A percentile compares a stretch with the other conserved stretches of the same genome.
Conservation (phyloP, 2,329 filamentous ascomycete genomes). For the Sclerotinia spermophila region DNA sequence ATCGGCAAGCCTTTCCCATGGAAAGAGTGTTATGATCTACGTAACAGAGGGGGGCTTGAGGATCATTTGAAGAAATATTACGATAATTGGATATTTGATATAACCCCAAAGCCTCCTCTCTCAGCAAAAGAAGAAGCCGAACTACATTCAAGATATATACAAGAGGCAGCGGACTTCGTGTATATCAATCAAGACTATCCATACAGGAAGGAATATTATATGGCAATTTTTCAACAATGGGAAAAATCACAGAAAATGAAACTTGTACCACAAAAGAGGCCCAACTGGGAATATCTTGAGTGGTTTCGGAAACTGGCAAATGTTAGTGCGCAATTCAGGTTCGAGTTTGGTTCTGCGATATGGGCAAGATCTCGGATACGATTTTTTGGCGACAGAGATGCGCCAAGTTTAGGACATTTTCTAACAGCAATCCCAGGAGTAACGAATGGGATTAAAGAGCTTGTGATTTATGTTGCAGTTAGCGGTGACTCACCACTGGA, state of each 20-base stretch:
- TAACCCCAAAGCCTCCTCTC: rapidly evolving
- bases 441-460: neutral
- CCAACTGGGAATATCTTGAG: neutral
- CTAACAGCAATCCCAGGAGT: neutral
- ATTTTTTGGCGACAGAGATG: rapidly evolving
- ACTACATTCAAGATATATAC: rapidly evolving
- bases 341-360: neutral
- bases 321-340: neutral
- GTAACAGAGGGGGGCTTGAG: neutral
- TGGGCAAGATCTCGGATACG: neutral
- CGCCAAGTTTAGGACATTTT: neutral
- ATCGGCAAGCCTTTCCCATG: rapidly evolving
- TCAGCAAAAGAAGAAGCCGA: neutral
- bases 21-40: rapidly evolving
- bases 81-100: too few relatives aligned
- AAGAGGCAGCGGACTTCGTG: neutral
- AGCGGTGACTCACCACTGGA: rapidly evolving
- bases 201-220: neutral
- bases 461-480: neutral
- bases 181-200: neutral
- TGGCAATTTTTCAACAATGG: neutral
- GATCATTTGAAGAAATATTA: neutral
- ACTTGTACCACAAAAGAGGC: too few relatives aligned
- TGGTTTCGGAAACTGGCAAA: neutral
- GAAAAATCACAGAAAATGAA: too few relatives aligned